Evolutionary conservation across 768 basidiomycete genomes (phyloP).

Genomic region (Coprinopsis sp.): DNA sequence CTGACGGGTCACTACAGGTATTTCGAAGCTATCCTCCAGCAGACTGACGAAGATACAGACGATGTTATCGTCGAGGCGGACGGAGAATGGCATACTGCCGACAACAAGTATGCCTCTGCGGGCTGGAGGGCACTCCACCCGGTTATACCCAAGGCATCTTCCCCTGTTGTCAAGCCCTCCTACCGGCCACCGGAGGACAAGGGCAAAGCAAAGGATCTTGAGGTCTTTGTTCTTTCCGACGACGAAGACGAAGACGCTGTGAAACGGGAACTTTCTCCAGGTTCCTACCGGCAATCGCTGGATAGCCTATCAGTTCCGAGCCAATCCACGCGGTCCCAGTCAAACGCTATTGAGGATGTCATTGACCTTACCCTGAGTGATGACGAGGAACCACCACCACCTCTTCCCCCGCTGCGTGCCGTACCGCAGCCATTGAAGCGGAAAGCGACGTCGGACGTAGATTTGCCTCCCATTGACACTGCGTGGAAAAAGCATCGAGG

Average conservation of each 20-base stretch:
- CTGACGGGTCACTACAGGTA: slow-evolving; percentile 46
- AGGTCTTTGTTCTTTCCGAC: slow-evolving; percentile 60
- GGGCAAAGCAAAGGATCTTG: slow-evolving; percentile 41
- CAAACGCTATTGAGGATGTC: slow-evolving; percentile 42
- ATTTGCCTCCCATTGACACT: slow-evolving; percentile 49
- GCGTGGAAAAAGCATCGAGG: slow-evolving; percentile 67
- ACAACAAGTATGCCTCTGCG: slow-evolving; percentile 76
- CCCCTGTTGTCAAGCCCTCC: slow-evolving; percentile 31
- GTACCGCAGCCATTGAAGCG: slow-evolving; percentile 44
- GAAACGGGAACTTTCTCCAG: slow-evolving; percentile 70
- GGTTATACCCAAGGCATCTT: slow-evolving; percentile 18
- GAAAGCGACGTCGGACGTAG: slow-evolving; percentile 53
- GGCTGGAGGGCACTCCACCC: slow-evolving; percentile 64
- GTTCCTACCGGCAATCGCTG: slow-evolving; percentile 38
- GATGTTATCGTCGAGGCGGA: slow-evolving; percentile 92
- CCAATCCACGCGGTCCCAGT: slow-evolving; percentile 23
- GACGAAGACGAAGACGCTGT: slow-evolving; percentile 76
- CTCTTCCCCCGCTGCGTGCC: slow-evolving; percentile 18
- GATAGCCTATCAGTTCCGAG: slow-evolving; percentile 23
- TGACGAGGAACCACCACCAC: slow-evolving; percentile 57
- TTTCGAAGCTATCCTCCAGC: slow-evolving; percentile 78
- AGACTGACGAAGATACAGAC: slow-evolving; percentile 75
- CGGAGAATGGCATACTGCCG: slow-evolving; percentile 93
- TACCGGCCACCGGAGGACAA: slow-evolving; percentile 22
- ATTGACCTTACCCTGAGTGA: slow-evolving; percentile 80